These are phyloP conservation scores for carrot (Daucus carota) DNA, from an alignment of 129 eudicot species.

Conservation along the genomic window DH1_v3.0 NC_030385.2:42846501-42847000, in stretches of 20 bases:
- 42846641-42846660: conserved; percentile 1
- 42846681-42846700: neutral
- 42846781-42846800: neutral
- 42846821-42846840: neutral
- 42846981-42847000: conserved; percentile 14
- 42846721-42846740: neutral
- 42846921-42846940: conserved; percentile 12
- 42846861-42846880: conserved; percentile 3
- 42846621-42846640: neutral
- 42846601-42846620: neutral
- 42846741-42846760: neutral
- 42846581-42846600: neutral
- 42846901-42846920: conserved; percentile 14
- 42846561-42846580: too few relatives aligned
- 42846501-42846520: too few relatives aligned
- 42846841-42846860: neutral
- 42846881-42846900: conserved; percentile 12
- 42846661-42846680: neutral
- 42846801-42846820: neutral
- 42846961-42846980: conserved; percentile 14
- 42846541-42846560: too few relatives aligned
- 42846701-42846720: neutral
- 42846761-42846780: neutral
- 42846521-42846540: too few relatives aligned
- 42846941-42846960: conserved; percentile 13